Conservation (phyloP, 2,329 filamentous ascomycete genomes). For the Neoscytalidium dimidiatum region DNA sequence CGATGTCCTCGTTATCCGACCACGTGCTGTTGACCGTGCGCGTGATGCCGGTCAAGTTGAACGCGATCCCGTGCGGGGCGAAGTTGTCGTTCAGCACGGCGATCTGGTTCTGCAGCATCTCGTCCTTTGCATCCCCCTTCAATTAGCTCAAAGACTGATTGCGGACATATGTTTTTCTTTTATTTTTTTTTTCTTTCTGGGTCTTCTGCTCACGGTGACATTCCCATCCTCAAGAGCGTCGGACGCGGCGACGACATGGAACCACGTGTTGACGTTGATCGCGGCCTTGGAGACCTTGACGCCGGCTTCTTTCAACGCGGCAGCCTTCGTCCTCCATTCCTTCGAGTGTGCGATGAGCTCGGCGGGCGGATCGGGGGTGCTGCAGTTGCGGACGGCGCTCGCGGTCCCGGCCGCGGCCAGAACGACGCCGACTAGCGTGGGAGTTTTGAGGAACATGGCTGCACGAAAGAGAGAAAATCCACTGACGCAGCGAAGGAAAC, state of each 20-base stretch:
- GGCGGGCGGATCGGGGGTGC: not conserved
- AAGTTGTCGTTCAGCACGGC: not conserved
- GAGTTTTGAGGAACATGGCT: not conserved
- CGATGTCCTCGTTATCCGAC: slow-evolving; percentile 10
- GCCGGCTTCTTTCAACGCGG: not conserved
- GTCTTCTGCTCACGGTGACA: not conserved
- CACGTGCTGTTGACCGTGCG: not conserved
- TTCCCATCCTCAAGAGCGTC: not conserved
- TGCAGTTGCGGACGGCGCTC: not conserved
- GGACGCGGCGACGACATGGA: not conserved
- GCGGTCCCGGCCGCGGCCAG: not conserved
- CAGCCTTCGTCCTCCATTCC: not conserved
- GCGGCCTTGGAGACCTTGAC: not conserved
- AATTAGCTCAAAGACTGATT: not conserved
- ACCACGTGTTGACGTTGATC: slow-evolving; percentile 1
- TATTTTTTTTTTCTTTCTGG: too few relatives aligned
- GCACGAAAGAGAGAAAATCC: not conserved
- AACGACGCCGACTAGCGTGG: not conserved
- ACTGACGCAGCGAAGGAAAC: too few relatives aligned
- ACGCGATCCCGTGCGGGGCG: not conserved
- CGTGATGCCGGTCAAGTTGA: not conserved
- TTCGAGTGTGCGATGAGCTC: not conserved
- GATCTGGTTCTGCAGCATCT: not conserved
- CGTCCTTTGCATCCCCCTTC: not conserved
- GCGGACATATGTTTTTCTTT: too few relatives aligned